Evolutionary conservation across 1,284 basidiomycete genomes (phyloP), one percentile per base, ranked within the genome.

Genomic region (Sutorius eximius): DNA sequence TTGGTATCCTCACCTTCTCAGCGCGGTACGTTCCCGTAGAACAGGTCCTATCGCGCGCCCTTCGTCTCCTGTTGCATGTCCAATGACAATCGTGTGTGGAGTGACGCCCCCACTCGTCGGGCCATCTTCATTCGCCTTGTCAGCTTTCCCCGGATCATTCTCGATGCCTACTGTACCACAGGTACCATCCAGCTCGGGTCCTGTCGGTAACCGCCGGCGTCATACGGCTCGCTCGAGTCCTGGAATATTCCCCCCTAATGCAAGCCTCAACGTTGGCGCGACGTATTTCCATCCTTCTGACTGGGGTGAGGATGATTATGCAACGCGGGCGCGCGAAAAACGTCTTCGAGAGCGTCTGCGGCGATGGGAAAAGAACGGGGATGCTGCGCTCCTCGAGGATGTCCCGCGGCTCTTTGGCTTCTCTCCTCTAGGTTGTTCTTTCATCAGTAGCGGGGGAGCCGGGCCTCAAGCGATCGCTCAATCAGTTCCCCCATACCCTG

Each of bases 1-100:
- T 1, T 94, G 93, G 92, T 95, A 90, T 67, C 85, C 90, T 4
- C 79, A 86, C 32, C 77, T 95, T 15, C 77, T 93, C 11, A 78
- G 83, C 40, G 87, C 91, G 9, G 88, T 94, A 9, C 83, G 86
- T 46, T 77, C 85, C 53, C 81, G 89, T 33, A 81, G 92, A 27
- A 80, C 82, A 61, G 83, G 86, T 2, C 75, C 82, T 5, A 74
- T 85, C 16, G 75, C 81, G 1, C 75, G 80, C 40, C 76, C 82
- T 16, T 77, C 78, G 6, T 80, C 82, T 13, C 79, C 84, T 5
- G 80, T 87, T 9, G 61, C 72, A 29, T 84, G 82, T 66, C 89
- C 91, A 2, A 89, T 87, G 59, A 84, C 86, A 3, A 89, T 95
- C 43, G 77, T 95, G 6, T 88, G 95, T 63, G 91, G 91, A 20